Percentiles rank a stretch among this genome's conserved stretches.
These are phyloP conservation scores for Botrytis elliptica DNA, from an alignment of 2,329 filamentous ascomycete genomes.

Conservation along the genomic window DNA sequence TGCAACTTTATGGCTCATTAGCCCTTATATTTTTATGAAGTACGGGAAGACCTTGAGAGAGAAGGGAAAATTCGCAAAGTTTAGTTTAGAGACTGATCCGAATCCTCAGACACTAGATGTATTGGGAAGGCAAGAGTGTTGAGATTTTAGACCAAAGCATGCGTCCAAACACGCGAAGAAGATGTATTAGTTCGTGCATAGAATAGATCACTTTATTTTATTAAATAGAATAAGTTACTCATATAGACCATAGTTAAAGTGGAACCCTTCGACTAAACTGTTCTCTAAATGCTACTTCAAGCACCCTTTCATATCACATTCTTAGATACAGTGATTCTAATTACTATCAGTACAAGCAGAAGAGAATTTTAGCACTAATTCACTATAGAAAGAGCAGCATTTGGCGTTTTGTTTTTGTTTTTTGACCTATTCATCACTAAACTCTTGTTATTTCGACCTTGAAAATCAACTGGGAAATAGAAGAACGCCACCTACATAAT, in stretches of 20 bases:
- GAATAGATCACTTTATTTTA: not conserved
- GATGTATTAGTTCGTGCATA: not conserved
- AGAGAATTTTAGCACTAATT: not conserved
- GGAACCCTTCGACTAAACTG: not conserved
- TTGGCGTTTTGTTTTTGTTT: not conserved
- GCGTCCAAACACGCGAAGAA: not conserved
- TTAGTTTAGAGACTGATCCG: not conserved
- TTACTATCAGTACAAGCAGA: not conserved
- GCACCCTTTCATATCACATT: not conserved
- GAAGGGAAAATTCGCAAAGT: constrained; percentile 10
- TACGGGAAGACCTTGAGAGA: constrained; percentile 42
- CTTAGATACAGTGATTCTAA: not conserved
- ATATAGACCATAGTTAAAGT: not conserved
- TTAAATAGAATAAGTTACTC: not conserved
- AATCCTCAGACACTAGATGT: not conserved
- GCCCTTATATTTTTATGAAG: constrained; percentile 41
- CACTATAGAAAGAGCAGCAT: not conserved
- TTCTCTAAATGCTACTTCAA: not conserved
- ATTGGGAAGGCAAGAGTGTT: not conserved
- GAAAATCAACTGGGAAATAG: too few species aligned
- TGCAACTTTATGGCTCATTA: constrained; percentile 44
- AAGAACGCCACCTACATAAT: not conserved
- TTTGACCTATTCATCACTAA: not conserved
- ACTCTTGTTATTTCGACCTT: not conserved
- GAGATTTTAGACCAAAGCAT: not conserved